Evolutionary conservation across 2,329 filamentous ascomycete genomes (phyloP).

Genomic region (Aspergillus neotritici): DNA sequence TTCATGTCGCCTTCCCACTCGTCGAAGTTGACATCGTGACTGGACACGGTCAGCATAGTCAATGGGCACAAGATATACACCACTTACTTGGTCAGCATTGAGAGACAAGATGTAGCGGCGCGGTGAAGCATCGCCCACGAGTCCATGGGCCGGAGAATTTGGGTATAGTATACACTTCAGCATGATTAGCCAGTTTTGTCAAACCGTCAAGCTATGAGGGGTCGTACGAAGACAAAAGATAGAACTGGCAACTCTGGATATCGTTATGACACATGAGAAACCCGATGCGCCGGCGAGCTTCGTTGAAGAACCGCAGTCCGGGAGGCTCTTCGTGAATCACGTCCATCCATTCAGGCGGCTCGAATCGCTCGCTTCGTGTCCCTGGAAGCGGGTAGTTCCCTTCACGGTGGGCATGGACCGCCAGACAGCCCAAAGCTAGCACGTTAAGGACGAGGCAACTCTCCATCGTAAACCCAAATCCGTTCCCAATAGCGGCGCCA

Average conservation of each 20-base stretch:
- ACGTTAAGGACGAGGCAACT: constrained; percentile 49
- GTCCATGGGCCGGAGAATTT: constrained; percentile 49
- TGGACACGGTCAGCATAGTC: constrained; percentile 11
- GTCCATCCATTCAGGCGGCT: constrained; percentile 34
- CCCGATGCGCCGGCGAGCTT: constrained; percentile 48
- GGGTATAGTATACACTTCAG: constrained; percentile 45
- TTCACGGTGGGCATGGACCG: constrained; percentile 46
- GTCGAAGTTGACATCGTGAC: constrained; percentile 41
- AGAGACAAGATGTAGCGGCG: constrained; percentile 47
- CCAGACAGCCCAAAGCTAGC: constrained; percentile 48
- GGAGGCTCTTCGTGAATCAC: constrained; percentile 38
- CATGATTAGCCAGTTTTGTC: constrained; percentile 8
- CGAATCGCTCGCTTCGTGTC: constrained; percentile 29
- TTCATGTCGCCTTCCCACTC: constrained; percentile 54
- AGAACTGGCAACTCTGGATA: constrained; percentile 49
- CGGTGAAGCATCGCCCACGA: constrained; percentile 51
- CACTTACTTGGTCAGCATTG: constrained; percentile 41
- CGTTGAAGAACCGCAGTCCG: constrained; percentile 51
- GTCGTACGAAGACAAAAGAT: constrained; percentile 45
- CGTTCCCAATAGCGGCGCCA: constrained; percentile 44
- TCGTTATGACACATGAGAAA: constrained; percentile 49
- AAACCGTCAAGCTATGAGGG: not conserved
- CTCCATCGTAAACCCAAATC: constrained; percentile 49
- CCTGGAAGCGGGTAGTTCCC: constrained; percentile 44
- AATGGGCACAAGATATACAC: not conserved